Conservation (phyloP, 2,329 filamentous ascomycete species). For the Sclerotinia nivalis region DNA sequence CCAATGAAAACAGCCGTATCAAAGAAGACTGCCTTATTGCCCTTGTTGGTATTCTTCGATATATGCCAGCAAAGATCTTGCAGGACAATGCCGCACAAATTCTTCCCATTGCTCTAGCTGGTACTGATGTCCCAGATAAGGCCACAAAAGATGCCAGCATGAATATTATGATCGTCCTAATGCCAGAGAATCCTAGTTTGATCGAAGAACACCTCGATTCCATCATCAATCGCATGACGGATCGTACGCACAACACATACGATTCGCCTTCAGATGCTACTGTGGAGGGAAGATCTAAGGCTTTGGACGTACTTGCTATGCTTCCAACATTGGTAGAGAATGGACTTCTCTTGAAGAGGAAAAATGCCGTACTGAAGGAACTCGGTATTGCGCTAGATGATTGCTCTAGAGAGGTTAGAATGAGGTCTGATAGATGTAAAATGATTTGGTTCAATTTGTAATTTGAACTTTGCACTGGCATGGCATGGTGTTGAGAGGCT, state of each 20-base stretch:
- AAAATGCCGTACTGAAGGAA: constrained; percentile 32
- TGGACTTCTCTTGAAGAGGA: constrained; percentile 27
- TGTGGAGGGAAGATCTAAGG: constrained; percentile 33
- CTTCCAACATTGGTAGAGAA: constrained; percentile 31
- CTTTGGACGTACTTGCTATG: constrained; percentile 37
- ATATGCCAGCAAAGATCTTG: constrained; percentile 30
- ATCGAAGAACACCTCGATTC: constrained; percentile 37
- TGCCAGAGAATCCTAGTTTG: constrained; percentile 28
- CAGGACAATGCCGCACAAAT: constrained; percentile 28
- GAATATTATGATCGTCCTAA: constrained; percentile 30
- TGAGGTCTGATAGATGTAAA: constrained; percentile 33
- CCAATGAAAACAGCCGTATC: constrained; percentile 6
- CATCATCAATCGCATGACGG: constrained; percentile 38
- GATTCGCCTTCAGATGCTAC: constrained; percentile 34
- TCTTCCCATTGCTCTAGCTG: constrained; percentile 35
- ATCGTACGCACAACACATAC: constrained; percentile 37
- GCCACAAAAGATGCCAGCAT: constrained; percentile 35
- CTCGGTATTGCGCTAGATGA: constrained; percentile 37
- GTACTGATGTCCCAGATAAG: constrained; percentile 35
- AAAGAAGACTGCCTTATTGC: constrained; percentile 39
- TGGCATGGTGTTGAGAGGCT: background rate
- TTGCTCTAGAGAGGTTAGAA: constrained; percentile 34
- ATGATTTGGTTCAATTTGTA: constrained; percentile 34
- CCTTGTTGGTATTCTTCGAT: constrained; percentile 35
- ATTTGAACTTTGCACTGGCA: background rate